phyloP scores from a whole-genome alignment of 208 protist species.

The Crithidia brevicula region DNA sequence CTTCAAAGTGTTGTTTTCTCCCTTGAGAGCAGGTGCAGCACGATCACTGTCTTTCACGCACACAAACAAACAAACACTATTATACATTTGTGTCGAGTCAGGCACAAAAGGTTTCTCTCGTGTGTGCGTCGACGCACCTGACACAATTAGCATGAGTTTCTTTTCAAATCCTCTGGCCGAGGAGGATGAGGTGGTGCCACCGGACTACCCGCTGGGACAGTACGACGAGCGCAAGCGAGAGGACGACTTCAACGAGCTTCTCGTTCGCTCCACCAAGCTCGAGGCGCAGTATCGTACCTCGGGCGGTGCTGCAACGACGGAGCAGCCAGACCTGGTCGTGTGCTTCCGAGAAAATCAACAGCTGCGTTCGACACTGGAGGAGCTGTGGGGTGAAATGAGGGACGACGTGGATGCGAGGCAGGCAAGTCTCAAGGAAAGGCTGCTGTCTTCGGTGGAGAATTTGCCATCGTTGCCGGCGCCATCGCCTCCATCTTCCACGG shows the following conservation, averaged over 20 bases:
- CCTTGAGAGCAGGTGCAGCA: no score
- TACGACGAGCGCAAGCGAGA: constrained; percentile 74
- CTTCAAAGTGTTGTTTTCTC: no score
- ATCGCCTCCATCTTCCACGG: no score
- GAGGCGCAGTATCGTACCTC: constrained; percentile 9
- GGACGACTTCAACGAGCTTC: constrained; percentile 77
- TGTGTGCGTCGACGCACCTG: no score
- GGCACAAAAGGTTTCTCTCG: no score
- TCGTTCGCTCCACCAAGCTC: constrained; percentile 40
- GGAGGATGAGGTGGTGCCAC: constrained; percentile 56
- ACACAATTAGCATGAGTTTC: constrained; percentile 42
- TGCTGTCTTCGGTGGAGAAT: no score
- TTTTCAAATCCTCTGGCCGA: constrained; percentile 79
- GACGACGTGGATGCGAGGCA: not conserved
- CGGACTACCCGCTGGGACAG: constrained; percentile 51
- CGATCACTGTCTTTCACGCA: no score
- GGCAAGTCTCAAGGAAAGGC: no score
- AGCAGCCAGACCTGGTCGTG: constrained; percentile 13
- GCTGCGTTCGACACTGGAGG: constrained; percentile 23
- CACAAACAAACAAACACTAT: no score
- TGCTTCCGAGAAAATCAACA: constrained; percentile 21
- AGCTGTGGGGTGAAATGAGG: constrained; percentile 20
- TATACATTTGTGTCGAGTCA: no score
- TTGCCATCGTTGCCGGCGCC: no score
- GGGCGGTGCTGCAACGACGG: not conserved